These are phyloP conservation scores for Aristolochia contorta DNA, from an alignment of 164 flowering plant genomes.

Conservation along the genomic window DNA sequence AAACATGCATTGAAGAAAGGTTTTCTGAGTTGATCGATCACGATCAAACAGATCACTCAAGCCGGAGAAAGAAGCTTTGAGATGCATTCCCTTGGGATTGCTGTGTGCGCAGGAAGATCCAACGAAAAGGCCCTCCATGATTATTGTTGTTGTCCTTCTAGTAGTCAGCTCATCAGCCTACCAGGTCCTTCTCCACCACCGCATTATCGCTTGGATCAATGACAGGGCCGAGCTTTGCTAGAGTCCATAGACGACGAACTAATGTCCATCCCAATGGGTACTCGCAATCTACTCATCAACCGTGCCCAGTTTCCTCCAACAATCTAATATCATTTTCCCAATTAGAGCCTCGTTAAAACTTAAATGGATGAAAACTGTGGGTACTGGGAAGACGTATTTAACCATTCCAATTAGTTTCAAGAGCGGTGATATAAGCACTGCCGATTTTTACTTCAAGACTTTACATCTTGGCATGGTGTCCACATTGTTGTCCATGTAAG, in stretches of 20 bases:
- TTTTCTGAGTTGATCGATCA: slow-evolving; percentile 1
- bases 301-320: background rate
- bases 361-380: too few relatives aligned
- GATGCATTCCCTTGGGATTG: slow-evolving; percentile 6
- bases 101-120: slow-evolving; percentile 7
- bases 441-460: too few relatives aligned
- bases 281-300: background rate
- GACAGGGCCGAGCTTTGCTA: background rate
- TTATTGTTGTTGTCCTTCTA: background rate
- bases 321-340: background rate
- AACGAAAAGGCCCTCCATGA: slow-evolving; percentile 5
- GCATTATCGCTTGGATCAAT: slow-evolving; percentile 9
- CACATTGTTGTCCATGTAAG: too few relatives aligned
- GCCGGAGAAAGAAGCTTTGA: background rate
- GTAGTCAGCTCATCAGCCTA: background rate
- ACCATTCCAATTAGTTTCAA: too few relatives aligned
- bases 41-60: background rate
- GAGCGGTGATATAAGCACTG: too few relatives aligned
- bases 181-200: slow-evolving; percentile 7
- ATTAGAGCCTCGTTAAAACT: background rate
- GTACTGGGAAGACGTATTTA: too few relatives aligned
- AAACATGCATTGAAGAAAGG: slow-evolving; percentile 1
- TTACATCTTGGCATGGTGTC: too few relatives aligned
- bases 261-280: too few relatives aligned
- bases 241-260: background rate